A percentile compares a stretch with the other conserved stretches of the same genome.
phyloP scores from a whole-genome alignment of 2,329 filamentous ascomycete genomes.

The Podosphaera fusca region DNA sequence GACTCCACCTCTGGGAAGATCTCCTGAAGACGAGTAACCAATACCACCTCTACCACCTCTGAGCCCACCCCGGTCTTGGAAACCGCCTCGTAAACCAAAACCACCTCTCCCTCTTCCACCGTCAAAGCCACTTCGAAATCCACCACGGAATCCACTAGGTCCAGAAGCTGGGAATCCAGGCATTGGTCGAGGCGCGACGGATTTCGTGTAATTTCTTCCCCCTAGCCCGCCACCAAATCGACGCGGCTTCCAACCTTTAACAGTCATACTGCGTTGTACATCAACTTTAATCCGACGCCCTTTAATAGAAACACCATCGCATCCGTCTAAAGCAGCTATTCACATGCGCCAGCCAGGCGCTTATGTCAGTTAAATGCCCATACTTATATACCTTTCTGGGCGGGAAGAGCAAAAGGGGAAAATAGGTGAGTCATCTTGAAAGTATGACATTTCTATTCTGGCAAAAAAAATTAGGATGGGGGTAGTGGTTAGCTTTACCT shows the following conservation, averaged over 20 bases:
- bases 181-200: constrained; percentile 44
- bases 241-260: constrained; percentile 79
- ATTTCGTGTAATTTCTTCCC: constrained; percentile 79
- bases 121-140: constrained; percentile 18
- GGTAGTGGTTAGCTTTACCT: constrained; percentile 43
- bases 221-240: constrained; percentile 82
- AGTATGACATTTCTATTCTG: constrained; percentile 11
- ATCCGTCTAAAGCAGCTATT: constrained; percentile 70
- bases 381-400: constrained; percentile 20
- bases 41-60: constrained; percentile 12
- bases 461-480: constrained; percentile 13
- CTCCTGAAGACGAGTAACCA: constrained; percentile 7
- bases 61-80: constrained; percentile 15
- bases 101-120: constrained; percentile 27
- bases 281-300: constrained; percentile 84
- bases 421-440: constrained; percentile 18
- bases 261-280: constrained; percentile 84
- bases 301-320: constrained; percentile 78
- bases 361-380: constrained; percentile 47
- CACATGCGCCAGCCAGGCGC: constrained; percentile 33
- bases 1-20: constrained; percentile 8
- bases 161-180: constrained; percentile 33
- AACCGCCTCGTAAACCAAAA: constrained; percentile 16
- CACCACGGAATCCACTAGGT: constrained; percentile 23
- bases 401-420: constrained; percentile 11